A percentile compares a stretch with the other conserved stretches of the same genome.
phyloP scores from a whole-genome alignment of 2,329 filamentous ascomycete species.

The Beauveria sp. region DNA sequence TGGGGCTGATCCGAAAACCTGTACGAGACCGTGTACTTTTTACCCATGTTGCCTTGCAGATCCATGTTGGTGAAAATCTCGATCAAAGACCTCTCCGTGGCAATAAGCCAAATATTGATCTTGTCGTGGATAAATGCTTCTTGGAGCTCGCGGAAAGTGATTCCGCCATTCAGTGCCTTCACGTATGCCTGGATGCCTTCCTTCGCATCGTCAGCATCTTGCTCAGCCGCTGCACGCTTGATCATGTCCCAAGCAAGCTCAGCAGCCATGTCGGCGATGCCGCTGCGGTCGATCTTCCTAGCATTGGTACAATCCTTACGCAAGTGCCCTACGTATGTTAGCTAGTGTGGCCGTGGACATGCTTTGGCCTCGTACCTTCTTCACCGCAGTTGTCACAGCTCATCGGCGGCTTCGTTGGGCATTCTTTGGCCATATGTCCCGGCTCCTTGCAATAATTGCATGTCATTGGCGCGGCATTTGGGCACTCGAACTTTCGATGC shows the following conservation, averaged over 20 bases:
- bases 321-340: constrained; percentile 41
- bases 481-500: constrained; percentile 28
- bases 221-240: constrained; percentile 39
- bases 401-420: constrained; percentile 49
- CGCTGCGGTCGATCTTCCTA: constrained; percentile 47
- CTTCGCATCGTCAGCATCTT: constrained; percentile 57
- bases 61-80: constrained; percentile 62
- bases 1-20: constrained; percentile 50
- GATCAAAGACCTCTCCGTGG: constrained; percentile 48
- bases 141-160: constrained; percentile 56
- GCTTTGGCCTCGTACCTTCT: constrained; percentile 37
- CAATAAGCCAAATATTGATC: constrained; percentile 54
- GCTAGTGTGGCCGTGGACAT: background rate
- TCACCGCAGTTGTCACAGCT: constrained; percentile 55
- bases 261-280: constrained; percentile 38
- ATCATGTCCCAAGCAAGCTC: constrained; percentile 55
- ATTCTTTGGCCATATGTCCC: constrained; percentile 52
- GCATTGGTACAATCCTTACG: constrained; percentile 49
- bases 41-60: constrained; percentile 58
- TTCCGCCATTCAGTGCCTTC: constrained; percentile 46
- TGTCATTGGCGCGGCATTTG: constrained; percentile 23
- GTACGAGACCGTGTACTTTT: constrained; percentile 57
- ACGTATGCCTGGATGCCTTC: constrained; percentile 51
- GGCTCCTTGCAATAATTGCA: constrained; percentile 41
- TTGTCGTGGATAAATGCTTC: constrained; percentile 45